Conservation (phyloP, 2,329 filamentous ascomycete genomes). For the Mycocentrospora acerina region DNA sequence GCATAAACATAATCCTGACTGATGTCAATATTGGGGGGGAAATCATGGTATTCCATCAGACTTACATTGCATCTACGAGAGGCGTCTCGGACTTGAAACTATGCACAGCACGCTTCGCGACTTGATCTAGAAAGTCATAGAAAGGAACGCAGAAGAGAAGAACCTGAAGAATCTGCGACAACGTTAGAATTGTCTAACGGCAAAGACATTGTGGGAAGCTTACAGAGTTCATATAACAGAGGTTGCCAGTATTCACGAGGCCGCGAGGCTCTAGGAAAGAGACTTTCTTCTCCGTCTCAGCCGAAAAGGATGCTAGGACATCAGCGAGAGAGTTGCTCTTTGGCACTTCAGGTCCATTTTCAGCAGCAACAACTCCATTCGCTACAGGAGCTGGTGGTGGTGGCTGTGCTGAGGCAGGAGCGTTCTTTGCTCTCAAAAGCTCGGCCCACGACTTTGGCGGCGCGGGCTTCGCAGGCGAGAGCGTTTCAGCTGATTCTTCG, state of each 20-base stretch:
- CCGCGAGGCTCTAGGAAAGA: constrained; percentile 89
- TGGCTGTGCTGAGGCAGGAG: constrained; percentile 30
- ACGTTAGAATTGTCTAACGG: constrained; percentile 35
- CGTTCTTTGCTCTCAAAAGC: constrained; percentile 59
- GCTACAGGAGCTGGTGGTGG: constrained; percentile 12
- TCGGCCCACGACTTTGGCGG: constrained; percentile 67
- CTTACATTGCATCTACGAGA: constrained; percentile 88
- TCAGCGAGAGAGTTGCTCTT: constrained; percentile 70
- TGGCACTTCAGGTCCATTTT: constrained; percentile 47
- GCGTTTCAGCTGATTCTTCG: constrained; percentile 44
- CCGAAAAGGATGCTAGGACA: constrained; percentile 71
- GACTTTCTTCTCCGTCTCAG: constrained; percentile 65
- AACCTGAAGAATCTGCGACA: constrained; percentile 80
- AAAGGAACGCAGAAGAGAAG: constrained; percentile 92
- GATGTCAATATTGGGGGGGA: constrained; percentile 2
- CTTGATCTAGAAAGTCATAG: constrained; percentile 87
- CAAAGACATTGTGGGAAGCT: constrained; percentile 41
- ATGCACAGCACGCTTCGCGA: constrained; percentile 79
- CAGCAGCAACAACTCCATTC: constrained; percentile 30
- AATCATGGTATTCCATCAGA: constrained; percentile 15
- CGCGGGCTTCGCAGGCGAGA: constrained; percentile 51
- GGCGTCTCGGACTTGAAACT: constrained; percentile 96
- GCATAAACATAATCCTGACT: constrained; percentile 87
- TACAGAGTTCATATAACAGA: constrained; percentile 99
- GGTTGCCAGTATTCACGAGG: constrained; percentile 94